A percentile compares a stretch with the other conserved stretches of the same genome.
Conservation (phyloP, 148 eudicot genomes). For the Camellia granthamiana region DNA sequence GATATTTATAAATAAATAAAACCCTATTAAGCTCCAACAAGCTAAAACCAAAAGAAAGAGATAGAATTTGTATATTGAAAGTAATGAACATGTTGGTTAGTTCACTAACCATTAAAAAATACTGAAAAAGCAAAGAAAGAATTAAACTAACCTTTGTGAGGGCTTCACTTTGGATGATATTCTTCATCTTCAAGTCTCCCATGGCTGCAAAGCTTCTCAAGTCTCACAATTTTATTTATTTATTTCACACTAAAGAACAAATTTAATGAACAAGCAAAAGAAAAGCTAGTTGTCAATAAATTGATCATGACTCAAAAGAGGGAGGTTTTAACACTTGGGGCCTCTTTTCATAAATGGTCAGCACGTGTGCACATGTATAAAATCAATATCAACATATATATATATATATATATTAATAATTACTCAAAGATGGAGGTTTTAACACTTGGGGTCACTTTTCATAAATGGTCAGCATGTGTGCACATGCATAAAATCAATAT, state of each 20-base stretch:
- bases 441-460: no score
- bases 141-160: conserved; percentile 25
- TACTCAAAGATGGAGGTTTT: no score
- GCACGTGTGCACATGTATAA: background rate
- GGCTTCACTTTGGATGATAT: conserved; percentile 35
- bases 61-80: background rate
- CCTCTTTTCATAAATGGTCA: background rate
- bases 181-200: background rate
- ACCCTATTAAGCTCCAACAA: no score
- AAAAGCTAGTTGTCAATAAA: background rate
- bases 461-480: no score
- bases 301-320: background rate
- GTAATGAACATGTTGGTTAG: no score
- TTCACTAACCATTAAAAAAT: no score
- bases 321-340: background rate
- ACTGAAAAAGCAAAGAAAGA: background rate
- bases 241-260: background rate
- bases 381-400: background rate
- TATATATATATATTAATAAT: no score
- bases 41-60: no score
- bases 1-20: no score
- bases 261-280: background rate
- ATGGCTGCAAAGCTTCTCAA: background rate
- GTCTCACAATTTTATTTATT: background rate
- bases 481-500: no score